These are phyloP conservation scores for Erysimum cheiri DNA, from an alignment of 441 rosid genomes.

Conservation along the genomic window DNA sequence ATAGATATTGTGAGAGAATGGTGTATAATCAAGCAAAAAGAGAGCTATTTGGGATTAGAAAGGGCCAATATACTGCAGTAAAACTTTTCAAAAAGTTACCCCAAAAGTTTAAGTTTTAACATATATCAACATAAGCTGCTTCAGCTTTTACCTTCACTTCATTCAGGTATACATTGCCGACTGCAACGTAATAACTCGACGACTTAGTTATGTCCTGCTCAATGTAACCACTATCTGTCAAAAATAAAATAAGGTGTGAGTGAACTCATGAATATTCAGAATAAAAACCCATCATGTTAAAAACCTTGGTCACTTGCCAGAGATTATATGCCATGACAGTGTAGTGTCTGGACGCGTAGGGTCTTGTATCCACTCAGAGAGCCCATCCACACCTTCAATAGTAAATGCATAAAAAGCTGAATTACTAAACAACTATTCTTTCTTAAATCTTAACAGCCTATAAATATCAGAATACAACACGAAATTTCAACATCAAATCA, in stretches of 20 bases:
- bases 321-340: slow-evolving; percentile 82
- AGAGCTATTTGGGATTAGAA: slow-evolving; percentile 12
- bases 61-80: not conserved
- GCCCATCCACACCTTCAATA: slow-evolving; percentile 80
- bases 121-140: slow-evolving; percentile 17
- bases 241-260: slow-evolving; percentile 28
- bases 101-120: not conserved
- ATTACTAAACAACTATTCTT: slow-evolving; percentile 4
- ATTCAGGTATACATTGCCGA: slow-evolving; percentile 82
- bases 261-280: slow-evolving; percentile 26
- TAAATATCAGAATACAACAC: not conserved
- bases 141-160: slow-evolving; percentile 67
- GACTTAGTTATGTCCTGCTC: slow-evolving; percentile 67
- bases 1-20: slow-evolving; percentile 13
- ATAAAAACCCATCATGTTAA: slow-evolving; percentile 21
- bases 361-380: slow-evolving; percentile 82
- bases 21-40: not conserved
- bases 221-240: slow-evolving; percentile 71
- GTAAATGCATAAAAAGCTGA: slow-evolving; percentile 34
- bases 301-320: slow-evolving; percentile 56
- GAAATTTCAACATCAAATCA: slow-evolving; percentile 4
- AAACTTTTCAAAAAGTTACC: slow-evolving; percentile 18
- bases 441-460: slow-evolving; percentile 1
- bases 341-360: slow-evolving; percentile 90
- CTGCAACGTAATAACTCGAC: slow-evolving; percentile 79